Evolutionary conservation across 352 stramenopile species (phyloP), one percentile per base, ranked within the genome.

Genomic region (Globisporangium uncinulatum): DNA sequence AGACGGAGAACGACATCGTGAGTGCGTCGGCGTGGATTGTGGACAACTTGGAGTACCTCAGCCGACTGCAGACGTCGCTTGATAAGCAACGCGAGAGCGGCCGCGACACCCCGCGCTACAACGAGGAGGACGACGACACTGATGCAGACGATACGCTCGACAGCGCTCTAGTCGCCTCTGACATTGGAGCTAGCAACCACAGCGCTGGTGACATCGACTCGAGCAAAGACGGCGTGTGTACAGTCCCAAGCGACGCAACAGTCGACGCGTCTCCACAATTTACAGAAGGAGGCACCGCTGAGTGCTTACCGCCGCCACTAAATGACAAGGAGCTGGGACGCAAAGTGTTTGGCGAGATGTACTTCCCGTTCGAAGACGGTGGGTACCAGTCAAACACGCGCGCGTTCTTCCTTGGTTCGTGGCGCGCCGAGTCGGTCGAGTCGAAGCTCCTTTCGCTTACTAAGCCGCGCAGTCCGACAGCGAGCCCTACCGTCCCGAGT

Each of bases 1-100:
- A 97, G 48, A 97, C 89, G 0, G 79, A 89, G 49, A 96, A 96
- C 54, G 87, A 97, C 49, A 93, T 97, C 41, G 79, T 97, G 1
- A 71, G 72, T 45, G 91, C 91, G 0, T 97, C 86, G 0, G 86
- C 89, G 3, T 97, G 91, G 91, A 97, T 97, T 51, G 90, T 97
- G 1, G 91, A 97, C 52, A 96, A 97, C 55, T 61, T 97, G 3
- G 90, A 97, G 50, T 95, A 96, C 56, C 69, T 97, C 31, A 96
- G 82, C 43, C 77, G 89, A 21, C 36, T 94, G 9, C 83, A 93
- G 54, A 80, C 74, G 3, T 74, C 71, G n/a, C 59, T 88, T 9
- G 87, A 94, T 45, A 90, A 90, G 52, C 70, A 88, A 49, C 62
- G 71, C 2, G 71, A 87, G 24, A 61, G 76, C 19, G 72, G 63